phyloP scores from a whole-genome alignment of 441 rosid species.

The Dalechampia spathulata region DNA sequence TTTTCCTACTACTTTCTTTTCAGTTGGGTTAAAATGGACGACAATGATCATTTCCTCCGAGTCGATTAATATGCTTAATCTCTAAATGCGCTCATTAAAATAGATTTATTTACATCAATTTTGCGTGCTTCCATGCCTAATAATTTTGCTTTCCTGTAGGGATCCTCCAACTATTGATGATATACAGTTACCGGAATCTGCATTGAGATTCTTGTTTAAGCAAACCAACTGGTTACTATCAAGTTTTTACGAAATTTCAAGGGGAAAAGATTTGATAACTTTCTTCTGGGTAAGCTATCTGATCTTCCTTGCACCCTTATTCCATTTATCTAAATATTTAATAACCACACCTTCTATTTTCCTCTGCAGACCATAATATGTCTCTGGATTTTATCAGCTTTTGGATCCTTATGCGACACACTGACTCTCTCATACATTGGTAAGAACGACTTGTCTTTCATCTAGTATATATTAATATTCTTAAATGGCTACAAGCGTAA shows the following conservation, averaged over 20 bases:
- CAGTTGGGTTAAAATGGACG: no score
- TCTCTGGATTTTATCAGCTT: conserved; percentile 41
- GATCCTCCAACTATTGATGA: conserved; percentile 32
- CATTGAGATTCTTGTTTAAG: conserved; percentile 19
- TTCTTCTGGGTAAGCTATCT: conserved; percentile 29
- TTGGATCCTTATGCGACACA: conserved; percentile 38
- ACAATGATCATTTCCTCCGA: no score
- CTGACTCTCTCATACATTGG: conserved; percentile 36
- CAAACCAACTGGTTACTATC: conserved; percentile 27
- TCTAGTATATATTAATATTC: no score
- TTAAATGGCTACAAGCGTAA: no score
- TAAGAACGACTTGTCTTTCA: conserved; percentile 24
- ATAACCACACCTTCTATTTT: no score
- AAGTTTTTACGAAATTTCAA: conserved; percentile 30
- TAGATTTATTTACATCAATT: no score
- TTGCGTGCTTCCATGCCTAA: no score
- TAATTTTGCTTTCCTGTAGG: no score
- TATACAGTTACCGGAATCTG: conserved; percentile 30
- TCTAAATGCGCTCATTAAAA: no score
- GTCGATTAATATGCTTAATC: no score
- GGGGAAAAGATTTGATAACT: conserved; percentile 32
- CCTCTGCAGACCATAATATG: conserved; percentile 30
- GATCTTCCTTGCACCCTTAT: not conserved
- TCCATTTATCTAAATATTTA: no score
- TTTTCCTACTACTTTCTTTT: no score